phyloP scores from a whole-genome alignment of 1,284 basidiomycete genomes.

The Cutaneotrichosporon daszewskae region DNA sequence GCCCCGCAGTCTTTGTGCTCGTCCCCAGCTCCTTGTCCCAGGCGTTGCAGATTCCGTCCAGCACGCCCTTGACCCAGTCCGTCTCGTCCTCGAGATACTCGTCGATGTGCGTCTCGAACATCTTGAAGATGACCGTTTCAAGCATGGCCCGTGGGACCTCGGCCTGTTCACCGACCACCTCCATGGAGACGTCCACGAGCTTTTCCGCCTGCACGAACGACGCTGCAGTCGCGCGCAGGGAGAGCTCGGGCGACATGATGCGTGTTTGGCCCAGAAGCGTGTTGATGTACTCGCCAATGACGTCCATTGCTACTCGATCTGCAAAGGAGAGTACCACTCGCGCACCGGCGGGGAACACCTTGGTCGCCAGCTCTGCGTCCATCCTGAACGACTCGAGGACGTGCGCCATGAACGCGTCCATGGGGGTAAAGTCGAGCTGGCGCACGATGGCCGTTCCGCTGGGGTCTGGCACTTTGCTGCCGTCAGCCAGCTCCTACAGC shows the following conservation, averaged over 20 bases:
- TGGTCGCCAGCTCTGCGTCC: slow-evolving; percentile 71
- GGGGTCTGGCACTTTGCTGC: slow-evolving; percentile 28
- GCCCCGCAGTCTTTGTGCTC: slow-evolving; percentile 1
- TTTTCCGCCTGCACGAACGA: slow-evolving; percentile 82
- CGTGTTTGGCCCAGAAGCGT: slow-evolving; percentile 71
- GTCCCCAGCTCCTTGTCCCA: slow-evolving; percentile 58
- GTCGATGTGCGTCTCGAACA: slow-evolving; percentile 94
- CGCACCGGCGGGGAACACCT: slow-evolving; percentile 70
- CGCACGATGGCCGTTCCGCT: slow-evolving; percentile 31
- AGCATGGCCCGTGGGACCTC: slow-evolving; percentile 52
- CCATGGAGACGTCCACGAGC: slow-evolving; percentile 69
- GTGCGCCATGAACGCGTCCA: slow-evolving; percentile 81
- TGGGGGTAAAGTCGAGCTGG: slow-evolving; percentile 74
- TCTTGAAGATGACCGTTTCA: slow-evolving; percentile 78
- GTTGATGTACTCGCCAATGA: slow-evolving; percentile 76
- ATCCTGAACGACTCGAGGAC: slow-evolving; percentile 62
- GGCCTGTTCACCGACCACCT: slow-evolving; percentile 36
- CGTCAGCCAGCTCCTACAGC: neutral
- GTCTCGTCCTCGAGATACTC: slow-evolving; percentile 93
- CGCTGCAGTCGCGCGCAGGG: slow-evolving; percentile 79
- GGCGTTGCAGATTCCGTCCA: slow-evolving; percentile 67
- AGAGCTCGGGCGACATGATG: slow-evolving; percentile 64
- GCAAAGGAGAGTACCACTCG: slow-evolving; percentile 40
- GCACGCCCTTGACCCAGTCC: slow-evolving; percentile 67
- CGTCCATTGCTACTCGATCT: slow-evolving; percentile 41